Conservation (phyloP, 352 stramenopile genomes). For the Phytophthora kernoviae region DNA sequence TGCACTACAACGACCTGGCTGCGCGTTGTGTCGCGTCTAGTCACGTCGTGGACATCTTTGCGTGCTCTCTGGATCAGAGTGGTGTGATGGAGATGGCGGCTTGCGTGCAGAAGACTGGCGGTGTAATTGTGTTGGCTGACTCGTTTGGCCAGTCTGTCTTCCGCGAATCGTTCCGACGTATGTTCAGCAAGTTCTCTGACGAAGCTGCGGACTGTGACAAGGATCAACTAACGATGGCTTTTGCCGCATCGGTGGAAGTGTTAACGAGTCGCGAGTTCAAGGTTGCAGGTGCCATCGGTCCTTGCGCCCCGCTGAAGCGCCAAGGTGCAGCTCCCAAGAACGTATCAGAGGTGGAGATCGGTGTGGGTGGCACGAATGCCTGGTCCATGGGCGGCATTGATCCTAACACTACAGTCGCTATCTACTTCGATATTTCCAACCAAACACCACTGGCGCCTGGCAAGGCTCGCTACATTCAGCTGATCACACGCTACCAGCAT, state of each 20-base stretch:
- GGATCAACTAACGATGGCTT: slow-evolving; percentile 96
- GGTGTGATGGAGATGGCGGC: slow-evolving; percentile 99
- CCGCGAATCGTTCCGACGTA: slow-evolving; percentile 97
- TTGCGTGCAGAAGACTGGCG: slow-evolving; percentile 98
- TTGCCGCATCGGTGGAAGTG: slow-evolving; percentile 95
- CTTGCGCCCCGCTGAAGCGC: slow-evolving; percentile 96
- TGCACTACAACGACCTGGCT: slow-evolving; percentile 96
- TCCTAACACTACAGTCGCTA: slow-evolving; percentile 96
- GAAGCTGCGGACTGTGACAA: slow-evolving; percentile 94
- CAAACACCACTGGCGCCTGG: slow-evolving; percentile 67
- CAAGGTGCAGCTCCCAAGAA: slow-evolving; percentile 88
- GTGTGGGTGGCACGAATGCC: slow-evolving; percentile 86
- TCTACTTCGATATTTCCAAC: slow-evolving; percentile 99
- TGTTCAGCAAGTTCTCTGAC: slow-evolving; percentile 97
- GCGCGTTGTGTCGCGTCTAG: slow-evolving; percentile 91
- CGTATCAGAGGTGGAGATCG: slow-evolving; percentile 98
- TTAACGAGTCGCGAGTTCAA: slow-evolving; percentile 99
- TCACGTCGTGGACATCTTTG: slow-evolving; percentile 99
- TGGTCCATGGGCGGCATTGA: slow-evolving; percentile 98
- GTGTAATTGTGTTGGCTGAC: slow-evolving; percentile 98
- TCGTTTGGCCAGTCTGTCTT: slow-evolving; percentile 99
- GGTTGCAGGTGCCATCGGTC: slow-evolving; percentile 97
- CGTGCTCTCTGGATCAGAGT: slow-evolving; percentile 97
- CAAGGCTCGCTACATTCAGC: slow-evolving; percentile 97
- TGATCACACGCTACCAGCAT: slow-evolving; percentile 99